Evolutionary conservation across 305 asterid genomes (phyloP), one percentile per base, ranked within the genome.

Genomic region (Coffea humblotiana): DNA sequence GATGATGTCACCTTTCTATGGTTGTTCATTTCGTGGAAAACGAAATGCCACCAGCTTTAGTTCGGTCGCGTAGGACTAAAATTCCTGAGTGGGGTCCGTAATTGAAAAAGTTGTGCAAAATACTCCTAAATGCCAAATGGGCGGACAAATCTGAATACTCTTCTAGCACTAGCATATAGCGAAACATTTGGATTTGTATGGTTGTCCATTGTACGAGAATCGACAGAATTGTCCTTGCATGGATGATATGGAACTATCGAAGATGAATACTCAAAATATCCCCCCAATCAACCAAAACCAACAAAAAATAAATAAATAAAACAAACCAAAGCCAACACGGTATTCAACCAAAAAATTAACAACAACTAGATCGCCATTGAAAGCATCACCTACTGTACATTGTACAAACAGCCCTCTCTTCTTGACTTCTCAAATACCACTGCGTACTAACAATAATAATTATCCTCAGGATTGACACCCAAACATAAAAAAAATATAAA

Each of bases 371-470:
- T 37, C 47, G 27, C 37, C 68, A 68, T 78, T 78, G 75, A 52
- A 23, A 70, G 21, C 47, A 58, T 68, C 75, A 25, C 18, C 64
- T 40, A 32, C 83, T 56, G 74, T 80, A 80, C 80, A 69, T 32
- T 32, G 32, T 32, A 32, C 32, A 56, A 47, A 37, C 66, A 56
- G 32, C 15, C 63, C 61, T 15, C 32, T 32, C 61, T 43, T 32
- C 13, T 54, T 74, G 79, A 74, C 52, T 43, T 52, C 10, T 5
- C 3, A 4, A 65, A 10, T 2, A 23, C 43, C 6, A 40, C 43
- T 40, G 43, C 27, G 74, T 4, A 32, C 43, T 51, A 9, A 1
- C 19, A 7, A 29, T 25, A 7, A 29, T 25, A 25, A 19, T n/a
- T n/a, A 48, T 25, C 40, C 19, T 29, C 21, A 12, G 49, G 48